A percentile compares a stretch with the other conserved stretches of the same genome.
These are phyloP conservation scores for Tubosaeta brunneosetosa DNA, from an alignment of 768 basidiomycete genomes.

Conservation along the genomic window DNA sequence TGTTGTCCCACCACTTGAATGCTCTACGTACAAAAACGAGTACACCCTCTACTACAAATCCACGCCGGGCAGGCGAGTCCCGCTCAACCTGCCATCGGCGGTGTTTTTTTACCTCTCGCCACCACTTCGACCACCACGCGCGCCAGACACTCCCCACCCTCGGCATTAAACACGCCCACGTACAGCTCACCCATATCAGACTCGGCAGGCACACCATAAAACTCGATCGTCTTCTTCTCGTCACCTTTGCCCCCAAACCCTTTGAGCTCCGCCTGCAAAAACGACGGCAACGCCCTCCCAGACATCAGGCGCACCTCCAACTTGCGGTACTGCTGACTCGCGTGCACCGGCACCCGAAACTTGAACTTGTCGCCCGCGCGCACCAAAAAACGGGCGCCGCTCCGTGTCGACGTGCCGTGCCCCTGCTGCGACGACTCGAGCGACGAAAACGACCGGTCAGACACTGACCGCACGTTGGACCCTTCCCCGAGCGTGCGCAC, in stretches of 20 bases:
- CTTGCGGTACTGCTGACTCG: constrained; percentile 29
- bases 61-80: constrained; percentile 11
- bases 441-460: constrained; percentile 53
- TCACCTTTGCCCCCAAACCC: constrained; percentile 30
- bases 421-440: constrained; percentile 54
- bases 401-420: constrained; percentile 19
- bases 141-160: constrained; percentile 49
- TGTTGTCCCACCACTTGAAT: constrained; percentile 5
- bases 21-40: constrained; percentile 20
- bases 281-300: constrained; percentile 50
- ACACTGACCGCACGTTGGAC: constrained; percentile 28
- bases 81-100: constrained; percentile 25
- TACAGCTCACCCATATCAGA: constrained; percentile 51
- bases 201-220: constrained; percentile 49
- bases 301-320: constrained; percentile 48
- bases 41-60: constrained; percentile 10
- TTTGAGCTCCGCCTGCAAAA: constrained; percentile 50
- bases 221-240: constrained; percentile 48
- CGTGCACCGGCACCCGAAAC: constrained; percentile 46
- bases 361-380: constrained; percentile 56
- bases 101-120: constrained; percentile 27
- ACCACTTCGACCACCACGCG: constrained; percentile 56
- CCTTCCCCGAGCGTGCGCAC: constrained; percentile 66
- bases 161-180: constrained; percentile 51
- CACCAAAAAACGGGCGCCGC: constrained; percentile 41